Evolutionary conservation across 1,139 yeast genomes (phyloP), one percentile per base, ranked within the genome.

Genomic region (Taphrina betulina): DNA sequence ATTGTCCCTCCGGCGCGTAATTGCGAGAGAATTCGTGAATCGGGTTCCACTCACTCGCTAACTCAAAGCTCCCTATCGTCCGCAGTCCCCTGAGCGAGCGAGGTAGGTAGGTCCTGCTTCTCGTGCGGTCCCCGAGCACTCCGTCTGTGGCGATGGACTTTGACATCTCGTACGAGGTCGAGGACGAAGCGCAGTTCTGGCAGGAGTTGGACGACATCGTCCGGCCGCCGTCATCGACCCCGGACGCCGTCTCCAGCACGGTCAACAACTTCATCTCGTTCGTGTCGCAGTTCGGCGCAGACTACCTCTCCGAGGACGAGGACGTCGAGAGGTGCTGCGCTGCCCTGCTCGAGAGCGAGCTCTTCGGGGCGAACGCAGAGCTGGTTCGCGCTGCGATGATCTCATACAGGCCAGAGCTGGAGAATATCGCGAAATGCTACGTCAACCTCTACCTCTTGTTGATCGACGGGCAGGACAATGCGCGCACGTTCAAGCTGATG

Each of bases 391-490:
- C 64, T 62, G 55, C 65, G 12, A 33, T 70, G 33, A 68, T 70
- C 24, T 61, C 67, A 3, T 44, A 63, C 50, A 61, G 17, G 60
- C 62, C 34, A 14, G 44, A 42, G 3, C 20, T 41, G 17, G 57
- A 54, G 17, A 34, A 17, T 31, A n/a, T 37, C 16, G 40, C 57
- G n/a, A 42, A 57, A 26, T 34, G 42, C 16, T 59, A 53, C 19
- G 42, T 55, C 16, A 46, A 37, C 14, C 50, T 43, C 31, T 43
- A 37, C 26, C 33, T 80, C 3, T 63, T 81, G 24, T 66, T 78
- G 33, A 69, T 76, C 51, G 80, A 78, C 59, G 78, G 78, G 33
- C 73, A 75, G 51, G 63, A 68, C 29, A 73, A 78, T 60, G 63
- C 71, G 22, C 64, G 71, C 7, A 70, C 80, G 0, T 64, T 79